These are phyloP conservation scores for Phaeolepiota aurea DNA, from an alignment of 768 basidiomycete species.

Conservation along the genomic window DNA sequence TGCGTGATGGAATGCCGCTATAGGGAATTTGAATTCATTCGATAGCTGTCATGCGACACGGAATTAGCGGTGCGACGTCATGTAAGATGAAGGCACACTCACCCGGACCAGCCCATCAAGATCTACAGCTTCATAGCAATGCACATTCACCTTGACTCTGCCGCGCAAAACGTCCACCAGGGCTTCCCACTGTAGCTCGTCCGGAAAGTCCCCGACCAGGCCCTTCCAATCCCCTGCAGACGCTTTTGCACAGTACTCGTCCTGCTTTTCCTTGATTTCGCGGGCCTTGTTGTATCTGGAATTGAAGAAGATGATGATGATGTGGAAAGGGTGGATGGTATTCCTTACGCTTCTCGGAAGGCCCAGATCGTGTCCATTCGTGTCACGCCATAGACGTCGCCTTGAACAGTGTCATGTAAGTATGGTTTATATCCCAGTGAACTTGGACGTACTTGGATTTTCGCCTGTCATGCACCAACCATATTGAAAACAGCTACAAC, in stretches of 20 bases:
- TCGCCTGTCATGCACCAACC: conserved; percentile 30
- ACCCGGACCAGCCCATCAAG: conserved; percentile 65
- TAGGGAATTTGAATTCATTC: conserved; percentile 78
- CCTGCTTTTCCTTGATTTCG: conserved; percentile 60
- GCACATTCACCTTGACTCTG: conserved; percentile 60
- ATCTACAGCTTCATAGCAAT: conserved; percentile 59
- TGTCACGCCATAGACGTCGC: conserved; percentile 30
- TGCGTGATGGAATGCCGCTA: conserved; percentile 74
- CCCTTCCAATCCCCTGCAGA: conserved; percentile 36
- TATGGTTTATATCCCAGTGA: neutral
- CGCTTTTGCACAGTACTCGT: conserved; percentile 53
- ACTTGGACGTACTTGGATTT: conserved; percentile 36
- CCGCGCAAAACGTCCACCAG: conserved; percentile 74
- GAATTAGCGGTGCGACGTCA: neutral
- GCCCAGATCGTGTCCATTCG: conserved; percentile 69
- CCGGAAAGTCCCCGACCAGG: conserved; percentile 55
- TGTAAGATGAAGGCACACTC: conserved; percentile 11
- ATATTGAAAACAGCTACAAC: neutral
- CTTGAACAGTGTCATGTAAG: conserved; percentile 10
- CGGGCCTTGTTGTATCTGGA: conserved; percentile 59
- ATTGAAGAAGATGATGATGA: conserved; percentile 27
- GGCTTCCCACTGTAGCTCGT: conserved; percentile 71
- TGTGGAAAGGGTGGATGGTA: too few relatives aligned
- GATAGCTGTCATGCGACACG: conserved; percentile 37
- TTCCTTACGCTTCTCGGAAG: conserved; percentile 53